Evolutionary conservation across 139 green algal species (phyloP).

Genomic region (Penium margaritaceum): DNA sequence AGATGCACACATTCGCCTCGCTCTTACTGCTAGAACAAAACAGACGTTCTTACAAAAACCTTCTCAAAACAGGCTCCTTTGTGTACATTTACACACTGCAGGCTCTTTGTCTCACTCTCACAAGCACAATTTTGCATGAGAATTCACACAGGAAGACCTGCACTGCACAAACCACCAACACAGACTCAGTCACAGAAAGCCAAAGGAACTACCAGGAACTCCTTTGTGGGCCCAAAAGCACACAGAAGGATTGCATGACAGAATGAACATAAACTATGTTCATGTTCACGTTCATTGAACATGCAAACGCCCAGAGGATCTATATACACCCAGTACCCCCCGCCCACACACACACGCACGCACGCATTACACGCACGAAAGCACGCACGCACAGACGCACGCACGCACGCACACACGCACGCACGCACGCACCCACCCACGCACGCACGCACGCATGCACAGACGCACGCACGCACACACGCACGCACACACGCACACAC

Average conservation of each 20-base stretch:
- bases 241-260: too few species aligned
- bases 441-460: not conserved
- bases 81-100: too few species aligned
- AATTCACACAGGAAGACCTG: not conserved
- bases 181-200: constrained; percentile 10
- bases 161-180: not conserved
- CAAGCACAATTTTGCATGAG: not conserved
- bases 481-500: not conserved
- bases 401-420: not conserved
- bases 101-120: not conserved
- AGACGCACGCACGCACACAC: not conserved
- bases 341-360: not conserved
- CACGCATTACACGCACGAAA: not conserved
- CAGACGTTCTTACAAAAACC: too few species aligned
- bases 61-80: too few species aligned
- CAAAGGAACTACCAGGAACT: constrained; percentile 51
- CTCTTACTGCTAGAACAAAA: too few species aligned
- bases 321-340: too few species aligned
- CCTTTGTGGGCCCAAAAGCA: too few species aligned
- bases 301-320: too few species aligned
- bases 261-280: too few species aligned
- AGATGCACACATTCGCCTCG: too few species aligned
- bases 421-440: not conserved
- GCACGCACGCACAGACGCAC: not conserved
- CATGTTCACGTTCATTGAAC: too few species aligned